Conservation (phyloP, 2,329 filamentous ascomycete species). For the Rutstroemia sp. region DNA sequence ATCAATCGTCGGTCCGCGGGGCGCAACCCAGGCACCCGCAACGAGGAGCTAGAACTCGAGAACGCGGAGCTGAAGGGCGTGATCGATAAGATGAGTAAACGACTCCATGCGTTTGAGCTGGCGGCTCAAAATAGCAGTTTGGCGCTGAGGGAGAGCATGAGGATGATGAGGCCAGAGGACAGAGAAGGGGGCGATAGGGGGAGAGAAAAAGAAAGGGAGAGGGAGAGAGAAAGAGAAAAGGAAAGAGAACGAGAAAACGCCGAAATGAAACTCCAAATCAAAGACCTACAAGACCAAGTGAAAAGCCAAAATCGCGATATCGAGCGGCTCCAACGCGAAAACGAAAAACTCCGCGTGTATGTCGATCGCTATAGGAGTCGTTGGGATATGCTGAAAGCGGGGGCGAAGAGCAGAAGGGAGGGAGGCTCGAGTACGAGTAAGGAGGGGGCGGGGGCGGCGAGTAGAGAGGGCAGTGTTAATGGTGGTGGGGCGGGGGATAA, state of each 20-base stretch:
- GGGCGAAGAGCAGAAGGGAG: slow-evolving; percentile 41
- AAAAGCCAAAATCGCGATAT: slow-evolving; percentile 49
- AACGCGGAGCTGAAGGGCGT: slow-evolving; percentile 80
- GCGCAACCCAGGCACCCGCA: slow-evolving; percentile 35
- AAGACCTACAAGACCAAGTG: slow-evolving; percentile 63
- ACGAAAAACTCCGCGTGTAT: slow-evolving; percentile 49
- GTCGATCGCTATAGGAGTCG: slow-evolving; percentile 52
- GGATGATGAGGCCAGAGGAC: slow-evolving; percentile 46
- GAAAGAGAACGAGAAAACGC: slow-evolving; percentile 29
- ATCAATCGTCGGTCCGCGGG: slow-evolving; percentile 20
- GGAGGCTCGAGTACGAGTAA: not conserved
- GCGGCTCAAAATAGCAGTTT: slow-evolving; percentile 82
- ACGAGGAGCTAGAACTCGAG: slow-evolving; percentile 84
- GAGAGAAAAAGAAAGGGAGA: slow-evolving; percentile 47
- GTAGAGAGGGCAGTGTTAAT: not conserved
- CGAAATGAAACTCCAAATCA: slow-evolving; percentile 41
- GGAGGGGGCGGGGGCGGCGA: not conserved
- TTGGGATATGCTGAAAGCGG: slow-evolving; percentile 63
- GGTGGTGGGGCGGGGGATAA: not conserved
- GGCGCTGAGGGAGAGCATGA: slow-evolving; percentile 76
- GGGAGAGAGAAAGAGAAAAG: slow-evolving; percentile 21
- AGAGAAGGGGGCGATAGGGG: slow-evolving; percentile 60
- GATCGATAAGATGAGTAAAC: slow-evolving; percentile 77
- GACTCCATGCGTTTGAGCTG: slow-evolving; percentile 88
- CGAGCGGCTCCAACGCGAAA: slow-evolving; percentile 53